phyloP scores from a whole-genome alignment of 108 stramenopile species.

The Skeletonema marinoi region DNA sequence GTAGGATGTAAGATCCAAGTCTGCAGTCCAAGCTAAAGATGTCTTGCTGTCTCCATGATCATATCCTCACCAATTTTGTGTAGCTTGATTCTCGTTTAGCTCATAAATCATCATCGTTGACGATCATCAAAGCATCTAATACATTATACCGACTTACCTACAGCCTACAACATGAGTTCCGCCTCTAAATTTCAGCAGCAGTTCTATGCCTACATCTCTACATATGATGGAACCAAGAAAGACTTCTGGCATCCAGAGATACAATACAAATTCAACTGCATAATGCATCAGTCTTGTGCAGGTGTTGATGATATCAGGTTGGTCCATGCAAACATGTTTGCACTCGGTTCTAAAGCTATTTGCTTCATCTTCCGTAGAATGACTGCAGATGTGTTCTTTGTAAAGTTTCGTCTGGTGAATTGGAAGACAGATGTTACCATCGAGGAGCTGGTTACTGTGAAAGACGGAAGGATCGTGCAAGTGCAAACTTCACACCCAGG shows the following conservation, averaged over 20 bases:
- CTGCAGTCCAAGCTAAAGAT: too few relatives aligned
- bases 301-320: not conserved
- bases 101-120: too few relatives aligned
- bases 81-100: too few relatives aligned
- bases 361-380: not conserved
- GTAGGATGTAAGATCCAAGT: too few relatives aligned
- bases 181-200: not conserved
- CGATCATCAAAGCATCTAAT: too few relatives aligned
- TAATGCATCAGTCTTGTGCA: not conserved
- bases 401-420: not conserved
- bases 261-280: not conserved
- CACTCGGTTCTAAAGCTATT: not conserved
- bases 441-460: not conserved
- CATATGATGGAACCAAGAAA: not conserved
- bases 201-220: not conserved
- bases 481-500: not conserved
- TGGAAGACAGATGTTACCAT: not conserved
- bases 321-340: not conserved
- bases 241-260: not conserved
- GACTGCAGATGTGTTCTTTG: not conserved
- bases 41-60: too few relatives aligned
- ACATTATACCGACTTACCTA: too few relatives aligned
- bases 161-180: not conserved
- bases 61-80: too few relatives aligned
- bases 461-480: not conserved